Conservation (phyloP, 352 stramenopile species). For the Globisporangium spinosum region DNA sequence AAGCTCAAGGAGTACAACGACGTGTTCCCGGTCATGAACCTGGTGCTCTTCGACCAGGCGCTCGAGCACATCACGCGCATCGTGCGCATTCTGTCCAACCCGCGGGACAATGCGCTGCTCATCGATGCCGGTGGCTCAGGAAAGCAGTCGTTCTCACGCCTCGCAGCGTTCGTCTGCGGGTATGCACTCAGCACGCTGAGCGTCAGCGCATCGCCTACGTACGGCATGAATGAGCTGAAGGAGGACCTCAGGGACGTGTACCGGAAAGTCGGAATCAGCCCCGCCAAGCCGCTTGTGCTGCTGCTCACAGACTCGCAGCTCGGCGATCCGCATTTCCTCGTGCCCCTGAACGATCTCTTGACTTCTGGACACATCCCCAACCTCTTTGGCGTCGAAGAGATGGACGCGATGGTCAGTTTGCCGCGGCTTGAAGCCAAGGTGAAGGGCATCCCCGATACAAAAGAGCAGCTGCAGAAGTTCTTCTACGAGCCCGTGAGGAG, state of each 20-base stretch:
- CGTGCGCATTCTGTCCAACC: conserved; percentile 72
- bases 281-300: conserved; percentile 82
- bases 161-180: conserved; percentile 87
- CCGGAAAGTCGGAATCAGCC: conserved; percentile 80
- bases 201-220: conserved; percentile 49
- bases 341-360: conserved; percentile 86
- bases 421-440: conserved; percentile 83
- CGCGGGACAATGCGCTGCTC: conserved; percentile 80
- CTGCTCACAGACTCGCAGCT: conserved; percentile 89
- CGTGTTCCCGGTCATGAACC: conserved; percentile 89
- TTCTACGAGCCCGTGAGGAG: conserved; percentile 85
- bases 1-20: conserved; percentile 90
- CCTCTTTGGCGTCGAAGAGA: conserved; percentile 85
- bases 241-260: conserved; percentile 90
- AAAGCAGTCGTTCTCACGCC: conserved; percentile 89
- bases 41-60: conserved; percentile 91
- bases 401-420: conserved; percentile 79
- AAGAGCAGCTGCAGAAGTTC: conserved; percentile 89
- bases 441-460: conserved; percentile 82
- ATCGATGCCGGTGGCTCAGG: conserved; percentile 83
- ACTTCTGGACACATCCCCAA: conserved; percentile 72
- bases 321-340: conserved; percentile 81
- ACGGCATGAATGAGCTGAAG: conserved; percentile 76
- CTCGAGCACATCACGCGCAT: conserved; percentile 89
- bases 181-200: conserved; percentile 66